A percentile compares a stretch with the other conserved stretches of the same genome.
Evolutionary conservation across 2,329 filamentous ascomycete species (phyloP).

Genomic region (Scolecobasidium constrictum): DNA sequence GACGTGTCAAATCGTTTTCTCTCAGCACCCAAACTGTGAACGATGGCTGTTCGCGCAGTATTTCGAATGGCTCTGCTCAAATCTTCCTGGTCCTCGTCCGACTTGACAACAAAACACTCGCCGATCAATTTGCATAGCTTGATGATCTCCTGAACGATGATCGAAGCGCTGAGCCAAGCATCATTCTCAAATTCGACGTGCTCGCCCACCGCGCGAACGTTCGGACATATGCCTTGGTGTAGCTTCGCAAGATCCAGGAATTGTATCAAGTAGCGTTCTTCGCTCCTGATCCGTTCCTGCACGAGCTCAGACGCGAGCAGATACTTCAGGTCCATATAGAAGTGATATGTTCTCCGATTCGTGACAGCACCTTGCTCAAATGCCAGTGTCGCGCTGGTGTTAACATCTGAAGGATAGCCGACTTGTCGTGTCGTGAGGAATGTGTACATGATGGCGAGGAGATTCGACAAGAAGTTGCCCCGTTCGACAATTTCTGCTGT

Average conservation of each 20-base stretch:
- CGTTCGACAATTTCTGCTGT: slow-evolving; percentile 90
- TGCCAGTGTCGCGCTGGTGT: slow-evolving; percentile 73
- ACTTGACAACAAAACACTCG: slow-evolving; percentile 67
- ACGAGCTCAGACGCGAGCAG: slow-evolving; percentile 82
- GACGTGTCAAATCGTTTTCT: slow-evolving; percentile 72
- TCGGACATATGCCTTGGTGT: slow-evolving; percentile 94
- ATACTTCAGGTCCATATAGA: slow-evolving; percentile 90
- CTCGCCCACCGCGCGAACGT: slow-evolving; percentile 80
- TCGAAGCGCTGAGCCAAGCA: slow-evolving; percentile 91
- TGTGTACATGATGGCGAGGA: slow-evolving; percentile 94
- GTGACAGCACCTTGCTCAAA: slow-evolving; percentile 93
- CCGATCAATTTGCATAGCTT: slow-evolving; percentile 80
- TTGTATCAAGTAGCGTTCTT: slow-evolving; percentile 81
- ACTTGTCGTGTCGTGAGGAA: slow-evolving; percentile 95
- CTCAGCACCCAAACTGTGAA: slow-evolving; percentile 85
- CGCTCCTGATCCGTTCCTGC: slow-evolving; percentile 69
- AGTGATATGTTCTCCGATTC: slow-evolving; percentile 92
- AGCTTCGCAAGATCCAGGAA: slow-evolving; percentile 93
- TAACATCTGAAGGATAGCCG: slow-evolving; percentile 81
- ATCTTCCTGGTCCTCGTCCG: slow-evolving; percentile 51
- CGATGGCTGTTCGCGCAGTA: slow-evolving; percentile 71
- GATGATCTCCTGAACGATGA: slow-evolving; percentile 93
- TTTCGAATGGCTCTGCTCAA: slow-evolving; percentile 63
- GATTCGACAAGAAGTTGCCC: slow-evolving; percentile 88
- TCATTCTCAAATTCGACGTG: slow-evolving; percentile 98